These are phyloP conservation scores for Olyra latifolia DNA, from an alignment of 176 grass and related monocot species.

Conservation along the genomic window DNA sequence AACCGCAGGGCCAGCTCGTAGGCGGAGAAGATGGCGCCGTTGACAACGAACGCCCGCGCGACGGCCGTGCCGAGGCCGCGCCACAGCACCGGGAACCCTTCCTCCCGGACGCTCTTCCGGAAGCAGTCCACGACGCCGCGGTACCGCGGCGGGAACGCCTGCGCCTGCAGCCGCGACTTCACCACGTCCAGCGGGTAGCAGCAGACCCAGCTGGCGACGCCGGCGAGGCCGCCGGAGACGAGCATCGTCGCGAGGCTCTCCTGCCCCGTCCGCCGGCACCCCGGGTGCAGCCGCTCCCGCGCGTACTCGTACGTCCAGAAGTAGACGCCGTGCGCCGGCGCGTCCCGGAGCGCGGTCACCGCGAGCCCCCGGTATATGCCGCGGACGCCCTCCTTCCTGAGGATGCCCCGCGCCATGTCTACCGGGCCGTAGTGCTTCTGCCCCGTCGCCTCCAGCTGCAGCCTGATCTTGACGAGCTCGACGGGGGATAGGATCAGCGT, in stretches of 20 bases:
- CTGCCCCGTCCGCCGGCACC: constrained; percentile 56
- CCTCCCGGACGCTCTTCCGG: constrained; percentile 74
- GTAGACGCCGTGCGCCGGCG: constrained; percentile 94
- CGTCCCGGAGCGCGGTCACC: constrained; percentile 83
- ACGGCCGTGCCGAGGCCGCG: constrained; percentile 89
- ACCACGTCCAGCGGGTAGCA: constrained; percentile 96
- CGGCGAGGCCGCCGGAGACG: constrained; percentile 76
- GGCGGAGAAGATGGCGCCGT: constrained; percentile 91
- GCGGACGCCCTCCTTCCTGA: constrained; percentile 54
- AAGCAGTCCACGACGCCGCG: constrained; percentile 80
- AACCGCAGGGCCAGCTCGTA: constrained; percentile 86
- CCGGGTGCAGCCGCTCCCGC: constrained; percentile 73
- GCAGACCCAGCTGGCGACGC: constrained; percentile 92
- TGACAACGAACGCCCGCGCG: constrained; percentile 81
- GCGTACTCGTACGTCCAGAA: constrained; percentile 92
- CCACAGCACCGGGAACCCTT: constrained; percentile 81
- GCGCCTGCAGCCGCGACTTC: constrained; percentile 93
- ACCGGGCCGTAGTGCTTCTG: constrained; percentile 49
- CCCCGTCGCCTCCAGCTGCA: constrained; percentile 56
- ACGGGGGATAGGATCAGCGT: constrained; percentile 82
- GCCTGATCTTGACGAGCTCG: constrained; percentile 86
- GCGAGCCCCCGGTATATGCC: constrained; percentile 79
- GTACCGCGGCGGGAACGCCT: constrained; percentile 55
- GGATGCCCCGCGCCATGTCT: constrained; percentile 58
- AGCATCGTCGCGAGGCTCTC: constrained; percentile 85